These are phyloP conservation scores for Houttuynia cordata DNA, from an alignment of 164 flowering plant species.

Conservation along the genomic window DNA sequence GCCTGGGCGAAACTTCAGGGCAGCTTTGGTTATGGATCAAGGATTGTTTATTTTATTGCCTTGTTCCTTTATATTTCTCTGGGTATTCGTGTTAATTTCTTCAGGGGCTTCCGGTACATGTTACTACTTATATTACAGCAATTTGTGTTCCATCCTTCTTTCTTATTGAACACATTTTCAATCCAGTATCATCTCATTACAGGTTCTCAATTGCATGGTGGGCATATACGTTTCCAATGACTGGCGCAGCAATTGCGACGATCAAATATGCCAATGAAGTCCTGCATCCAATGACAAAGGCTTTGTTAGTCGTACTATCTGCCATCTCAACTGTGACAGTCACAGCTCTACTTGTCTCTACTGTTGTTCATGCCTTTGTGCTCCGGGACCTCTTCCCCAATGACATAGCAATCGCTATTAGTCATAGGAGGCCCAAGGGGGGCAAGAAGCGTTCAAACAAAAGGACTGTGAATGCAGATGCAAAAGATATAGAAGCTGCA, in stretches of 20 bases:
- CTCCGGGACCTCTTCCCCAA: conserved; percentile 74
- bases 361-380: conserved; percentile 60
- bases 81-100: conserved; percentile 71
- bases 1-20: conserved; percentile 70
- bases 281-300: conserved; percentile 26
- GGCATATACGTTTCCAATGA: conserved; percentile 77
- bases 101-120: conserved; percentile 64
- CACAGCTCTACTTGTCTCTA: conserved; percentile 41
- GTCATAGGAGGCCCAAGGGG: conserved; percentile 30
- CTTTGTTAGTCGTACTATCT: conserved; percentile 34
- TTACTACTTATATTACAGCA: background rate
- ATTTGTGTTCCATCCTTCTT: background rate
- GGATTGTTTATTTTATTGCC: conserved; percentile 59
- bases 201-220: conserved; percentile 74
- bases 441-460: conserved; percentile 38
- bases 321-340: conserved; percentile 41
- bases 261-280: conserved; percentile 46
- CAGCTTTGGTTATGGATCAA: conserved; percentile 45
- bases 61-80: conserved; percentile 71
- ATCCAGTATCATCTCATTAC: background rate
- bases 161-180: background rate
- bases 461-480: conserved; percentile 19
- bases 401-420: conserved; percentile 78
- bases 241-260: conserved; percentile 66
- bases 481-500: conserved; percentile 22